Conservation (phyloP, 306 rosid genomes). For the Carpinus viminea region DNA sequence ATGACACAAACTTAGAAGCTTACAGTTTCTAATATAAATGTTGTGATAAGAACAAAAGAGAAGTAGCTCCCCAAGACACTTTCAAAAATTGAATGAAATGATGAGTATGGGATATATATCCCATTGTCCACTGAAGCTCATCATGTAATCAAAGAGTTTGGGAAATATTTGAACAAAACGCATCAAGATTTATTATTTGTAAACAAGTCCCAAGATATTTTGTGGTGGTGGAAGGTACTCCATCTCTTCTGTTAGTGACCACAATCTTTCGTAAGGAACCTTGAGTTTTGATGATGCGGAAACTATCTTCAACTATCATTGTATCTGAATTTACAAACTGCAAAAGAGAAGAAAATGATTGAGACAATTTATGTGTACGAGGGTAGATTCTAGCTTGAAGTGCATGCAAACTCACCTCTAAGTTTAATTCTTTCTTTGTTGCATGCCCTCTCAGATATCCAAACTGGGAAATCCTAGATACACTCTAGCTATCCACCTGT, state of each 20-base stretch:
- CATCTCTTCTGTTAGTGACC: background rate
- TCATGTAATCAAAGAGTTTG: background rate
- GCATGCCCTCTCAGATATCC: constrained; percentile 73
- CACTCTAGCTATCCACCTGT: constrained; percentile 63
- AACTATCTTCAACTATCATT: constrained; percentile 52
- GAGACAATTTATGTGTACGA: background rate
- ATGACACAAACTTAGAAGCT: too few relatives aligned
- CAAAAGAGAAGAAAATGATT: constrained; percentile 6
- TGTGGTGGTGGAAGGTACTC: background rate
- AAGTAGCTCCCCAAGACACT: too few relatives aligned
- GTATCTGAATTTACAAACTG: constrained; percentile 64
- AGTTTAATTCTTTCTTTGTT: constrained; percentile 45
- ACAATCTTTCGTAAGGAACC: background rate
- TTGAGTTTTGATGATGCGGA: constrained; percentile 55
- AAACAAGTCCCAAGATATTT: background rate
- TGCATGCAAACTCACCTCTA: constrained; percentile 54
- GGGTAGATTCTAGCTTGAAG: background rate
- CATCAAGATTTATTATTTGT: background rate
- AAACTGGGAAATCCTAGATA: constrained; percentile 52
- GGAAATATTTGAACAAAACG: background rate
- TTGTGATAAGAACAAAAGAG: too few relatives aligned
- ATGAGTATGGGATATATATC: too few relatives aligned
- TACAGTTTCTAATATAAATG: too few relatives aligned
- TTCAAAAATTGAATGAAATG: too few relatives aligned
- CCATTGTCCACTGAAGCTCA: background rate